A percentile compares a stretch with the other conserved stretches of the same genome.
phyloP scores from a whole-genome alignment of 176 grass and related monocot genomes.

The Aegilops tauschii region DNA sequence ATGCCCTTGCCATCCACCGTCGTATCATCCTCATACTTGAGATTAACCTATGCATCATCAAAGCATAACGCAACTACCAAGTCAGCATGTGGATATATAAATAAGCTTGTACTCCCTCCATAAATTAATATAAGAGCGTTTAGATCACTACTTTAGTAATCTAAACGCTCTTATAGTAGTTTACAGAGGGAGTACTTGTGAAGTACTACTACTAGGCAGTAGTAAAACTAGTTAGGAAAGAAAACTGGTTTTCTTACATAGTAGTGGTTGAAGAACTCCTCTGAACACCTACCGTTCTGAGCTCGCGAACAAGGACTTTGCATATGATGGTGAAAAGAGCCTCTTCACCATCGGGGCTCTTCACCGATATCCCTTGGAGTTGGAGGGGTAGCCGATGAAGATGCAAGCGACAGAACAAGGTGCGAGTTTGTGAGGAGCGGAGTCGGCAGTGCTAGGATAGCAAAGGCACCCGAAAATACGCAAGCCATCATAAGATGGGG shows the following conservation, averaged over 20 bases:
- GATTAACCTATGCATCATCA: slow-evolving; percentile 34
- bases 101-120: too few relatives aligned
- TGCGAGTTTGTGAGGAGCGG: too few relatives aligned
- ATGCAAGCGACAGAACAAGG: too few relatives aligned
- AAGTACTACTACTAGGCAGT: neutral
- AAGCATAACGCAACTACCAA: neutral
- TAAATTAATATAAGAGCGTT: too few relatives aligned
- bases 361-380: neutral
- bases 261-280: slow-evolving; percentile 73
- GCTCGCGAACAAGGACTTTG: slow-evolving; percentile 56
- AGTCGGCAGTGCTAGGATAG: too few relatives aligned
- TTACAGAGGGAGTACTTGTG: neutral
- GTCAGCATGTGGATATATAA: neutral
- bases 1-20: slow-evolving; percentile 52
- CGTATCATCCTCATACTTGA: slow-evolving; percentile 64
- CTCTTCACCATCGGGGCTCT: slow-evolving; percentile 57
- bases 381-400: too few relatives aligned
- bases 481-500: too few relatives aligned
- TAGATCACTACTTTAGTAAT: too few relatives aligned
- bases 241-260: slow-evolving; percentile 49
- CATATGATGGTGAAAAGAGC: slow-evolving; percentile 68
- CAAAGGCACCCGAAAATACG: too few relatives aligned
- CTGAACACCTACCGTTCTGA: slow-evolving; percentile 30
- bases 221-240: neutral
- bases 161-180: too few relatives aligned